Evolutionary conservation across 805 yeast genomes (phyloP), one percentile per base, ranked within the genome.

Genomic region (Kuraishia piskuri): DNA sequence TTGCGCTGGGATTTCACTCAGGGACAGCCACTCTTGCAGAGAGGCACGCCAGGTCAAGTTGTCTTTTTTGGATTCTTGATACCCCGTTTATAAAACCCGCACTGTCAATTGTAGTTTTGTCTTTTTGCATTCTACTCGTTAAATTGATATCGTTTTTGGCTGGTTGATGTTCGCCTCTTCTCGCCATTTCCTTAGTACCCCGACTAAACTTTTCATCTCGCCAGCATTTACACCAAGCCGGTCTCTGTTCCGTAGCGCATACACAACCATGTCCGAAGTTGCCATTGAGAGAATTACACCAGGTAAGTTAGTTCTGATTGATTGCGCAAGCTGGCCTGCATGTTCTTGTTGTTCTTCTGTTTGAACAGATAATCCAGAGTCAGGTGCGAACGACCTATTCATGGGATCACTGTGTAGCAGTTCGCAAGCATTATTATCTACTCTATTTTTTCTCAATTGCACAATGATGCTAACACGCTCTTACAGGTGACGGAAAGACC

Each of bases 401-500:
- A n/a, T n/a, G n/a, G n/a, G n/a, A n/a, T n/a, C n/a, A n/a, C n/a
- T n/a, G n/a, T n/a, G n/a, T n/a, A n/a, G n/a, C n/a, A n/a, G n/a
- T n/a, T n/a, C n/a, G n/a, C n/a, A n/a, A n/a, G n/a, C n/a, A n/a
- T n/a, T n/a, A n/a, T n/a, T n/a, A n/a, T n/a, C n/a, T n/a, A 31
- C 40, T 10, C 4, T n/a, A 31, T 14, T 22, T 21, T n/a, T 21
- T 22, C 21, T 36, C 26, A 4, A 26, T 48, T 46, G 45, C n/a
- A 23, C 14, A 24, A 10, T 45, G 3, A 12, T 31, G 14, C 40
- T 31, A 31, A 31, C 17, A 31, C 9, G 17, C 4, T 12, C 23
- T 63, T 48, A 65, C 50, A 69, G 90, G 97, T 71, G 96, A 92
- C 70, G 96, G 94, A 59, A 79, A 76, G 67, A 85, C 84, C 63